Conservation (phyloP, 441 rosid genomes). For the Raphanus hybrid region DNA sequence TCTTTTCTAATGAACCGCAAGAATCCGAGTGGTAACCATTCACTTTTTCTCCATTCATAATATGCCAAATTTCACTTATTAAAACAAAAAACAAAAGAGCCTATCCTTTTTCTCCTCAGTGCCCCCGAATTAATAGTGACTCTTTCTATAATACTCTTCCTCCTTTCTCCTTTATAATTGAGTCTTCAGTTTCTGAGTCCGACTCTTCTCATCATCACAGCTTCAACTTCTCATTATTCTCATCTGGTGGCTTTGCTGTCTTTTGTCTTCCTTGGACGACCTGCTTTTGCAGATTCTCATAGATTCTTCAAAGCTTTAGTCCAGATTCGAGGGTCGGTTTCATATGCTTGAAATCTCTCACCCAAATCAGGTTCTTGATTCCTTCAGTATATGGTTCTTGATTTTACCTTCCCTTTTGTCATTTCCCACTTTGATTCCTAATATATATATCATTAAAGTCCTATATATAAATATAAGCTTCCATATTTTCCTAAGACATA, state of each 20-base stretch:
- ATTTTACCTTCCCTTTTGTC: slow-evolving; percentile 31
- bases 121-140: slow-evolving; percentile 35
- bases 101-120: slow-evolving; percentile 16
- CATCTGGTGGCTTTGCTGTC: slow-evolving; percentile 37
- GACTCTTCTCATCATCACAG: slow-evolving; percentile 40
- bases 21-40: slow-evolving; percentile 36
- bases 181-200: slow-evolving; percentile 54
- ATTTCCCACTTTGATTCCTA: slow-evolving; percentile 23
- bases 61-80: slow-evolving; percentile 26
- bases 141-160: slow-evolving; percentile 36
- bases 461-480: slow-evolving; percentile 30
- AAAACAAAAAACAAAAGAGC: background rate
- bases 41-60: slow-evolving; percentile 33
- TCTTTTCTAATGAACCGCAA: slow-evolving; percentile 22
- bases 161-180: slow-evolving; percentile 31
- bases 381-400: slow-evolving; percentile 37
- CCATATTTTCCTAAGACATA: slow-evolving; percentile 3
- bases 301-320: slow-evolving; percentile 44
- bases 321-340: slow-evolving; percentile 51
- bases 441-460: background rate
- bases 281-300: slow-evolving; percentile 49
- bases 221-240: slow-evolving; percentile 16
- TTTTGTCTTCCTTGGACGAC: slow-evolving; percentile 28
- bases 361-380: slow-evolving; percentile 47
- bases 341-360: slow-evolving; percentile 40